These are phyloP conservation scores for Plasmodium gallinaceum DNA, from an alignment of 169 alveolate genomes.

Conservation along the genomic window DNA sequence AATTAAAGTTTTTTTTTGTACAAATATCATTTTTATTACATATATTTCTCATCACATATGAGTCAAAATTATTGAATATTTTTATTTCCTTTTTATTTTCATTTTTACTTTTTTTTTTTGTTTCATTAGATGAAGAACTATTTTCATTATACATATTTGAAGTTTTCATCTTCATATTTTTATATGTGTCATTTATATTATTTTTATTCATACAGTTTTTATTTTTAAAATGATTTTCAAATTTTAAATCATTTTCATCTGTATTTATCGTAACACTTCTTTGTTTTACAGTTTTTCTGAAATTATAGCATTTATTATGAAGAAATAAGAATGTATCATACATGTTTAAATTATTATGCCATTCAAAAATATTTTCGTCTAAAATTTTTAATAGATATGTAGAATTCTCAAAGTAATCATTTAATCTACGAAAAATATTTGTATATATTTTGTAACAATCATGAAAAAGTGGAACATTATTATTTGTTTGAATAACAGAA, in stretches of 20 bases:
- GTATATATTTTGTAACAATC: slow-evolving; percentile 22
- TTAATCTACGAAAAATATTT: neutral
- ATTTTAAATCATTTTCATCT: neutral
- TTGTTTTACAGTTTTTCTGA: neutral
- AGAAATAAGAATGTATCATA: slow-evolving; percentile 35
- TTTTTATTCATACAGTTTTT: no score
- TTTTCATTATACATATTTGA: no score
- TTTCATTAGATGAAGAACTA: no score
- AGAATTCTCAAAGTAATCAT: neutral
- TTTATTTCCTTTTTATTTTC: no score
- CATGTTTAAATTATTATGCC: slow-evolving; percentile 42
- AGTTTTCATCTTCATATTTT: neutral
- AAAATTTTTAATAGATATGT: neutral
- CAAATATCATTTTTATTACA: no score
- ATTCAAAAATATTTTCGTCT: slow-evolving; percentile 15
- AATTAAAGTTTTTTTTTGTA: neutral
- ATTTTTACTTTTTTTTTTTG: no score
- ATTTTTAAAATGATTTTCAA: no score
- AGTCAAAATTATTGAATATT: no score
- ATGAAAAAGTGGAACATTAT: slow-evolving; percentile 7
- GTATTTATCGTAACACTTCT: neutral
- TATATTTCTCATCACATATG: no score
- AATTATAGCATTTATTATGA: slow-evolving; percentile 10
- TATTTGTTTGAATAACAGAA: neutral
- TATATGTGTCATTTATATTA: no score